These are phyloP conservation scores for Fraxinus nigra DNA, from an alignment of 305 asterid genomes.

Conservation along the genomic window DNA sequence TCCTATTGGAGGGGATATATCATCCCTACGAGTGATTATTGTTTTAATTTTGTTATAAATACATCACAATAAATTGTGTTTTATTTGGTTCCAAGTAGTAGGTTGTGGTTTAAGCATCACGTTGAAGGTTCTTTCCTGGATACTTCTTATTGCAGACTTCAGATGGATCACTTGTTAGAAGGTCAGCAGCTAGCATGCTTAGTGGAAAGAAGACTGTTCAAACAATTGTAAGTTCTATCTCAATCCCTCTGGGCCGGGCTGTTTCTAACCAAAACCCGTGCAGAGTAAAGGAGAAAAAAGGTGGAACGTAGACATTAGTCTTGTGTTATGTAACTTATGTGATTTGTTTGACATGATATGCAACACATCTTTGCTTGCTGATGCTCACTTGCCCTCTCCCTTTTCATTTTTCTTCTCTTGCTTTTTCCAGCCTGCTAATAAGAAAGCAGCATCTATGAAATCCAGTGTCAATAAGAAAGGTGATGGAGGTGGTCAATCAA, in stretches of 20 bases:
- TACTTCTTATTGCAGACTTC: conserved; percentile 54
- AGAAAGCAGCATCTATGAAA: conserved; percentile 67
- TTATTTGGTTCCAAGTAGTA: neutral
- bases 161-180: conserved; percentile 58
- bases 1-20: neutral
- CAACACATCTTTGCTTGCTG: conserved; percentile 12
- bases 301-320: neutral
- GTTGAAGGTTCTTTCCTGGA: conserved; percentile 15
- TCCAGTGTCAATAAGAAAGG: conserved; percentile 62
- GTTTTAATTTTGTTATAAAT: neutral
- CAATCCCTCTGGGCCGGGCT: neutral
- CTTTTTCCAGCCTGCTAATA: conserved; percentile 62
- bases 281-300: neutral
- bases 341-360: neutral
- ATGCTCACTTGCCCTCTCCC: conserved; percentile 17
- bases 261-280: neutral
- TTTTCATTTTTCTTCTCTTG: conserved; percentile 11
- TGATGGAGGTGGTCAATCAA: conserved; percentile 67
- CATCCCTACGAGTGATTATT: neutral
- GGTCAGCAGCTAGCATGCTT: conserved; percentile 99
- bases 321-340: neutral
- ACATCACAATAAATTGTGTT: neutral
- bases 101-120: conserved; percentile 11
- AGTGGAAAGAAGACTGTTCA: conserved; percentile 77
- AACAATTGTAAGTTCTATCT: conserved; percentile 62